phyloP scores from a whole-genome alignment of 495 filamentous ascomycete species.

The Penicillium cataractarum region DNA sequence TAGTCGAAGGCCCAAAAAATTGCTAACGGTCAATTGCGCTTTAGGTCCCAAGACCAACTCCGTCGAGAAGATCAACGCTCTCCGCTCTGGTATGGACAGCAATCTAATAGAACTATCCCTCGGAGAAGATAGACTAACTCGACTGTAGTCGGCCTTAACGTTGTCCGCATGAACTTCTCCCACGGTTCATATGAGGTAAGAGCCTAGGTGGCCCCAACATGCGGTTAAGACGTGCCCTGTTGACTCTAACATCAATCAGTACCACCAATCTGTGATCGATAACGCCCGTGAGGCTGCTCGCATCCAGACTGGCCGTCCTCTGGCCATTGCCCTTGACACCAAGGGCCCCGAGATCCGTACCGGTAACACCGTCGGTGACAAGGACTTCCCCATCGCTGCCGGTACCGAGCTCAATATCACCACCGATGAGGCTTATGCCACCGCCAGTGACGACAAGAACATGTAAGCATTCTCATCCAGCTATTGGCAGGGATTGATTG shows the following conservation, averaged over 20 bases:
- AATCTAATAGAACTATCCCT: not conserved
- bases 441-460: conserved; percentile 79
- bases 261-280: conserved; percentile 96
- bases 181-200: conserved; percentile 88
- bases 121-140: conserved; percentile 18
- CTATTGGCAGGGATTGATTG: not conserved
- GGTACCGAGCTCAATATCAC: conserved; percentile 90
- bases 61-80: conserved; percentile 90
- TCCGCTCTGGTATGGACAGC: conserved; percentile 64
- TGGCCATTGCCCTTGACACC: conserved; percentile 97
- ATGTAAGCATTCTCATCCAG: conserved; percentile 65
- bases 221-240: conserved; percentile 1
- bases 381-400: conserved; percentile 81
- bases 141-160: conserved; percentile 78
- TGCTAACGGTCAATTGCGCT: conserved; percentile 24
- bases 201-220: conserved; percentile 9
- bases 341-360: conserved; percentile 99
- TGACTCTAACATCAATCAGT: conserved; percentile 48
- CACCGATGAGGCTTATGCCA: conserved; percentile 94
- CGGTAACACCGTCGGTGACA: conserved; percentile 83
- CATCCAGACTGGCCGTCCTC: conserved; percentile 72
- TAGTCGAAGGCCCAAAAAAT: conserved; percentile 7
- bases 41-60: conserved; percentile 96
- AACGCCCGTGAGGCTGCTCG: conserved; percentile 85
- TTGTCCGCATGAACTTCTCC: conserved; percentile 99